Evolutionary conservation across 495 filamentous ascomycete genomes (phyloP), one percentile per base, ranked within the genome.

Genomic region (Aspergillus sparsus): DNA sequence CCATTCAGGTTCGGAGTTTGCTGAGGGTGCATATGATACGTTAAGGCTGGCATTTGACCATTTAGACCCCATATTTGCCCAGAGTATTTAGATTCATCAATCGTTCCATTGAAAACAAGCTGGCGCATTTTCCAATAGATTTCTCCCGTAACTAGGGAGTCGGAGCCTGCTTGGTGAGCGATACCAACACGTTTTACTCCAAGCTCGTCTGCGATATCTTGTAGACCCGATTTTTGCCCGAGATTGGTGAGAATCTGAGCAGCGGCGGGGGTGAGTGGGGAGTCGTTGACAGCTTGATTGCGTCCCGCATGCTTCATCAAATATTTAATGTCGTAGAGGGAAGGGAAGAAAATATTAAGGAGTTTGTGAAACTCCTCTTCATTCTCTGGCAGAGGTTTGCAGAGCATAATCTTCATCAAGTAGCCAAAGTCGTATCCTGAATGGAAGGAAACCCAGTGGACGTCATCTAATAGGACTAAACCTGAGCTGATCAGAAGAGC

Each of bases 391-490:
- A 98, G 80, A 47, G 86, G 83, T 21, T 86, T 80, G 74, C 87
- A 87, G 35, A 86, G 82, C 74, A 98, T 87, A 36, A 97, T 86
- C 75, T 98, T 98, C 68, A 96, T 90, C 50, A 98, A 77, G 68
- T 98, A 97, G 39, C 91, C 94, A 75, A 98, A 97, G 76, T 98
- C 94, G 77, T 98, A 98, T 49, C 94, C 94, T n/a, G 90, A 93
- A 72, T 98, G 94, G 75, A 98, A 98, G 16, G 91, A 95, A 35
- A 98, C 88, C 94, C 94, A 98, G 67, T 88, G 85, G 13, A 97
- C 89, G 52, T 96, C 86, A 37, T 93, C 89, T 51, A 88, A 79
- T 65, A 94, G 86, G n/a, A 94, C 90, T 34, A 98, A 79, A 8
- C 94, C 94, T 12, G 94, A 98, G 57, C 87, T 91, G 53, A 96